phyloP scores from a whole-genome alignment of 208 protist genomes.

The Crithidia mellificae region DNA sequence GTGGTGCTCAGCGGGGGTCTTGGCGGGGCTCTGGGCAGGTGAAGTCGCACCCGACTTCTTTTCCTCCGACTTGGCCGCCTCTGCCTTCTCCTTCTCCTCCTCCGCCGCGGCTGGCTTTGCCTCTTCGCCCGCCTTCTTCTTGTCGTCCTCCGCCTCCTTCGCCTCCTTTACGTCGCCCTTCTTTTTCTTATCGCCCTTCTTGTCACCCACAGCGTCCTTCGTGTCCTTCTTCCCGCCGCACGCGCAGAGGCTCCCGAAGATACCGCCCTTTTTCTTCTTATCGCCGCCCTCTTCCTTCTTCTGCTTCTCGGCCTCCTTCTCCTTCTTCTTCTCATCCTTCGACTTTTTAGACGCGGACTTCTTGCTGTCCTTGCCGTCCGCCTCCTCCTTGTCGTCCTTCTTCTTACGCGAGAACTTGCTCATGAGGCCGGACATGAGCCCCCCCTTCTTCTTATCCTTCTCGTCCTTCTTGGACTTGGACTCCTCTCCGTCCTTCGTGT shows the following conservation, averaged over 20 bases:
- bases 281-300: slow-evolving; percentile 1
- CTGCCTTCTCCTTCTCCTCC: slow-evolving; percentile 15
- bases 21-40: slow-evolving; percentile 5
- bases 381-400: slow-evolving; percentile 18
- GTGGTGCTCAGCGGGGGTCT: background rate
- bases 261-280: slow-evolving; percentile 29
- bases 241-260: slow-evolving; percentile 9
- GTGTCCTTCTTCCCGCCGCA: slow-evolving; percentile 12
- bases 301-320: slow-evolving; percentile 7
- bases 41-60: slow-evolving; percentile 14
- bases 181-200: slow-evolving; percentile 9
- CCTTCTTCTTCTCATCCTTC: slow-evolving; percentile 3
- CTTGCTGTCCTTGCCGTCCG: background rate
- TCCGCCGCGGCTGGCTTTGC: slow-evolving; percentile 11
- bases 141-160: background rate
- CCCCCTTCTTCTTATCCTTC: slow-evolving; percentile 12
- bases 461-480: slow-evolving; percentile 12
- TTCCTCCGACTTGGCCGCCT: too few relatives aligned
- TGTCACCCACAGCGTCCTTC: slow-evolving; percentile 12
- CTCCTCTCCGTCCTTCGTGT: background rate
- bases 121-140: slow-evolving; percentile 9
- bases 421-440: slow-evolving; percentile 17
- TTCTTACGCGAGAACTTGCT: slow-evolving; percentile 17
- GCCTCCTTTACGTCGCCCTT: slow-evolving; percentile 5
- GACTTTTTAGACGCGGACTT: slow-evolving; percentile 9